phyloP scores from a whole-genome alignment of 441 rosid species.

The Theobroma grandiflorum region DNA sequence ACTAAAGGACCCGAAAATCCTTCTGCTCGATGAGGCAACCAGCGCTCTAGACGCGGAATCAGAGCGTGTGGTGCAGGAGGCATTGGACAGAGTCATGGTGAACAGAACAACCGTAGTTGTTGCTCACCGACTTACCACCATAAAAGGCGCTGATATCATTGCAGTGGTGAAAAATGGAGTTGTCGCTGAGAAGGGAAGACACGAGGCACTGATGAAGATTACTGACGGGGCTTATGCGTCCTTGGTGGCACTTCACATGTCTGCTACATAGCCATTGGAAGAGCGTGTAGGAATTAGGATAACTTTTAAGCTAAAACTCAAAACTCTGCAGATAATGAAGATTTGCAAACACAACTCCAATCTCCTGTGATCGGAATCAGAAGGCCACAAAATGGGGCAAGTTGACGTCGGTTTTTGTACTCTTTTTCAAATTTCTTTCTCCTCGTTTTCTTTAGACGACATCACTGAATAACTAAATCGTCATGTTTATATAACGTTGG shows the following conservation, averaged over 20 bases:
- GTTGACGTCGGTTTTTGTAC: neutral
- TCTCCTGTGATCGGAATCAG: neutral
- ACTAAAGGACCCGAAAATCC: slow-evolving; percentile 66
- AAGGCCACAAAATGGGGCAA: neutral
- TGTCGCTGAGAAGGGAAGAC: slow-evolving; percentile 68
- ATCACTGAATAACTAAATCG: neutral
- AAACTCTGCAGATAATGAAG: neutral
- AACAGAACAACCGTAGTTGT: slow-evolving; percentile 68
- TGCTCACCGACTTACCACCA: slow-evolving; percentile 69
- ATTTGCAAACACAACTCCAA: neutral
- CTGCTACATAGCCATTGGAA: slow-evolving; percentile 10
- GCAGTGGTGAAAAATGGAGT: slow-evolving; percentile 77
- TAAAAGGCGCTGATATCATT: slow-evolving; percentile 64
- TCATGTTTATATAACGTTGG: neutral
- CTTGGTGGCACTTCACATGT: slow-evolving; percentile 62
- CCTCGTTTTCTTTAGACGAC: neutral
- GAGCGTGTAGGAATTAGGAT: neutral
- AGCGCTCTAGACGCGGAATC: slow-evolving; percentile 80
- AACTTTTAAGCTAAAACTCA: neutral
- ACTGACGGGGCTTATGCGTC: slow-evolving; percentile 67
- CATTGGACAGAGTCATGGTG: slow-evolving; percentile 71
- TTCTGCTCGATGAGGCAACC: slow-evolving; percentile 72
- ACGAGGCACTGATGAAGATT: slow-evolving; percentile 60
- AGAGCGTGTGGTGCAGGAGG: slow-evolving; percentile 72
- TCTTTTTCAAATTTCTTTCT: neutral